Percentiles rank a stretch among this genome's conserved stretches.
phyloP scores from a whole-genome alignment of 371 early-diverging fungal species.

The Sporodiniella umbellata region DNA sequence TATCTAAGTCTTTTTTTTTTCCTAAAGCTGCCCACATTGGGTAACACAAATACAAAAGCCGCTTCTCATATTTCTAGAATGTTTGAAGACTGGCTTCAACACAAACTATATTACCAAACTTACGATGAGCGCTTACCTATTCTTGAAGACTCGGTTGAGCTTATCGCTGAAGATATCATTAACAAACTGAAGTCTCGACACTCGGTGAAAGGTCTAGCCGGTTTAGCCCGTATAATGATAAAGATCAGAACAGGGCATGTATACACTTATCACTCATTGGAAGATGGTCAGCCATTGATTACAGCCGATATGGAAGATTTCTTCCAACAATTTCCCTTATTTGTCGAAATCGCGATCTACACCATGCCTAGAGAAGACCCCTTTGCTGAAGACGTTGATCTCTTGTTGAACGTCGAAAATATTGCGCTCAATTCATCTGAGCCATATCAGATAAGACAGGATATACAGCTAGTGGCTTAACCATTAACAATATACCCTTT shows the following conservation, averaged over 20 bases:
- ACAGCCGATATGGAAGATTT: conserved; percentile 35
- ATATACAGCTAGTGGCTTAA: conserved; percentile 10
- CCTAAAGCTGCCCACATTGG: conserved; percentile 29
- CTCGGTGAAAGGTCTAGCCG: conserved; percentile 15
- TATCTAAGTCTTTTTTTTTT: too few species aligned
- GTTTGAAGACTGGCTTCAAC: conserved; percentile 38
- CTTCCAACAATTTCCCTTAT: conserved; percentile 36
- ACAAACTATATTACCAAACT: conserved; percentile 23
- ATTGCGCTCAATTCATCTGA: conserved; percentile 22
- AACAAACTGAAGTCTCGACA: conserved; percentile 25
- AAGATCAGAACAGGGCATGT: conserved; percentile 31
- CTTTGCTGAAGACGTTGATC: conserved; percentile 15
- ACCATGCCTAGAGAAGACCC: conserved; percentile 19
- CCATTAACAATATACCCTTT: too few species aligned
- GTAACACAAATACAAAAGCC: conserved; percentile 30
- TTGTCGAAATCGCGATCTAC: conserved; percentile 30
- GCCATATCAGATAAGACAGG: conserved; percentile 28
- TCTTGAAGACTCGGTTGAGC: conserved; percentile 34
- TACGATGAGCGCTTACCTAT: conserved; percentile 26
- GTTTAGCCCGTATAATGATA: conserved; percentile 20
- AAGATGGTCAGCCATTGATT: conserved; percentile 31
- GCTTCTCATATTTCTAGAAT: conserved; percentile 32
- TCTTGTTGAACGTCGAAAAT: conserved; percentile 29
- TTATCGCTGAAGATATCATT: conserved; percentile 29
- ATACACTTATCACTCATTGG: conserved; percentile 27